Base-by-base conservation (phyloP, 768 basidiomycete species). In the Lentinula sp. region DNA sequence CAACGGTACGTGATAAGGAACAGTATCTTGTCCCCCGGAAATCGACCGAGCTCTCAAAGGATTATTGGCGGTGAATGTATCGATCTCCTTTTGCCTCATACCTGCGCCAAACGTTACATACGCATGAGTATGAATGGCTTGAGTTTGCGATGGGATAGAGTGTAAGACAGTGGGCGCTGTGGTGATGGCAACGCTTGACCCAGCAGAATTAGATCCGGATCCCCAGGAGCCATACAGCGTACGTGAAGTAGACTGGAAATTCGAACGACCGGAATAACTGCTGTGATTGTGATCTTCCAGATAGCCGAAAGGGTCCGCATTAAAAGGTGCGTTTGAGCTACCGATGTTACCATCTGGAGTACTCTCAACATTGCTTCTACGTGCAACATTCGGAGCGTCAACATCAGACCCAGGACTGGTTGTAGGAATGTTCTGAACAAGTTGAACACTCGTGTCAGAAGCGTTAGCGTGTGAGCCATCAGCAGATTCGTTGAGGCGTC, bases 51-150 rank as follows among this genome's bases (percentile, higher is more conserved):
- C 88, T 65, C 83, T 83, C 49, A 93, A 72, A 37, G 84, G 87
- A 66, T 90, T 76, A 46, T 78, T 78, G 0, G 91, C 85, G 0
- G 88, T 91, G 69, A 79, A 91, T 13, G 79, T 78, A 67, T 96
- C 94, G 46, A 96, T 78, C 62, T 93, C 86, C 69, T 93, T 93
- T 71, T 95, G 92, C 32, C 83, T 77, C 77, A 86, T 86, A 2
- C 94, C 94, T 5, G 93, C 87, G 21, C 93, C 93, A 65, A 95
- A 92, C 0, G 93, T 90, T 9, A 95, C 86, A 69, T 84, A 94
- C 39, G 88, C 89, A 58, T 89, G 83, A 2, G 85, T 73, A 69
- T 92, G 78, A 37, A 87, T 76, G 32, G 90, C 84, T 54, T 80
- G 80, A 5, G 81, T 79, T 21, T 82, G 81, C 1, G 78, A 74